Percentiles rank a stretch among this genome's conserved stretches.
Evolutionary conservation across 2,329 filamentous ascomycete species (phyloP).

Genomic region (Eutypa lata): DNA sequence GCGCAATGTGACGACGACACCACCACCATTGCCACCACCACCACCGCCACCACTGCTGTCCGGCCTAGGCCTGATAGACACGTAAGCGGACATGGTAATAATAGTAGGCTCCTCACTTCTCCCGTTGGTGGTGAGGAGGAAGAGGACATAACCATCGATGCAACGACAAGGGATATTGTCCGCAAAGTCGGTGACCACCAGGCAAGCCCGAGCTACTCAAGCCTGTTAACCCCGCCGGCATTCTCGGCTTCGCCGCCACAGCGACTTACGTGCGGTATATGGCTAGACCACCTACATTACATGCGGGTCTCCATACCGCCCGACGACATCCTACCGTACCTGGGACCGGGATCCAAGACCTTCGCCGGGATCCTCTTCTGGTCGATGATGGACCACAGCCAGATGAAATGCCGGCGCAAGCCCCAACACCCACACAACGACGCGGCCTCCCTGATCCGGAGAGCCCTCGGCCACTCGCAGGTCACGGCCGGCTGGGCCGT

Average conservation of each 20-base stretch:
- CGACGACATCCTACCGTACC: conserved; percentile 12
- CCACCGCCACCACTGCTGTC: no score
- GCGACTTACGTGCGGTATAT: conserved; percentile 12
- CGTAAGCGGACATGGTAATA: background rate
- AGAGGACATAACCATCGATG: no score
- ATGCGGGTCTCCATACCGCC: conserved; percentile 12
- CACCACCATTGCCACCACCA: no score
- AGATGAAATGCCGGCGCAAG: background rate
- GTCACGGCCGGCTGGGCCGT: conserved; percentile 6
- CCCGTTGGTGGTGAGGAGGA: no score
- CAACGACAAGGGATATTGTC: no score
- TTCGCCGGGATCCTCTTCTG: conserved; percentile 13
- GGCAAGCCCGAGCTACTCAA: no score
- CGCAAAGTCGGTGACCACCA: no score
- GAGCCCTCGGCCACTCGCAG: conserved; percentile 7
- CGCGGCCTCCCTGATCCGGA: background rate
- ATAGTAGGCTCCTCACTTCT: no score
- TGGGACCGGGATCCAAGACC: conserved; percentile 9
- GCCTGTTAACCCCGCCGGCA: no score
- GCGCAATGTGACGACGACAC: background rate
- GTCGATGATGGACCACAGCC: background rate
- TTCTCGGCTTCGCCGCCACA: no score
- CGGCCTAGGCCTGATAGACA: no score
- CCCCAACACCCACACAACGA: conserved; percentile 2
- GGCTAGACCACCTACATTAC: conserved; percentile 12